Evolutionary conservation across 257 asterid genomes (phyloP), one percentile per base, ranked within the genome.

Genomic region (Penstemon eatonii): DNA sequence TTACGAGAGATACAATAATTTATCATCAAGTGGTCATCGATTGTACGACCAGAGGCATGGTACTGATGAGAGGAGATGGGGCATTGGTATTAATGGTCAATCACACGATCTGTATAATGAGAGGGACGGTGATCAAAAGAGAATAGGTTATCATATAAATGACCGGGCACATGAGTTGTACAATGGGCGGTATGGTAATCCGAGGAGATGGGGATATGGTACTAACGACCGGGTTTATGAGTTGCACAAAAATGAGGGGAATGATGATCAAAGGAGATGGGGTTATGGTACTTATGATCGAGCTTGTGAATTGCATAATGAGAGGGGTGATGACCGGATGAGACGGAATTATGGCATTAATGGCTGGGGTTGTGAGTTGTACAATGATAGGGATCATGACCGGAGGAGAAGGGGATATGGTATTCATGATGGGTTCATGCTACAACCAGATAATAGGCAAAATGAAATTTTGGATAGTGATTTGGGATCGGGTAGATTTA

Each of bases 401-500:
- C 8, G 51, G 47, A 60, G 61, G 62, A 74, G 78, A 47, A 25
- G 76, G 77, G 72, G 45, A 19, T 15, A 55, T 51, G 57, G 42
- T 52, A 56, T 74, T 54, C 19, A 36, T 11, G 61, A 42, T 62
- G 61, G 50, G 7, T 40, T 62, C 71, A 60, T 63, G 46, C 63
- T 51, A 52, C 49, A 56, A 36, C 74, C 75, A 37, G 75, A 18
- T 41, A 66, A 60, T 47, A 72, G 76, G 60, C 56, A 55, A 63
- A 68, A 73, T 15, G 75, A 68, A 40, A 54, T 65, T 33, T 59
- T 62, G 44, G 60, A 72, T 37, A 25, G 33, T 67, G 77, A 59
- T 76, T 55, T 58, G 65, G 82, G 70, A 62, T 79, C 75, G 73
- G 78, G 68, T 74, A 81, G 83, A 74, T 68, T 69, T 69, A 83